Evolutionary conservation across 129 eudicot species (phyloP).

Genomic region (Oenanthe sinensis): DNA sequence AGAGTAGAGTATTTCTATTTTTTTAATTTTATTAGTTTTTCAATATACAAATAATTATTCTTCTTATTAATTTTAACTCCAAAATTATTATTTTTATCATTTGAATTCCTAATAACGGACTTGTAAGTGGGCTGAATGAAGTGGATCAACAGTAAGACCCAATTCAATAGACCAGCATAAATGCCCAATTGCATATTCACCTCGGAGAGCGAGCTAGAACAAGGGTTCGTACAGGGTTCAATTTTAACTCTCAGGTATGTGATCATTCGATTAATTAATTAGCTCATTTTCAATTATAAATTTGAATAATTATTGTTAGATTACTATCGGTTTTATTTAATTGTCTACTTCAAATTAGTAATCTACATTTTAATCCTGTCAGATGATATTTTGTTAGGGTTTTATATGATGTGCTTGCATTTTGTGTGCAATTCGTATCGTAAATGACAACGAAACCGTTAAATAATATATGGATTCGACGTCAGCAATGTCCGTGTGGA

Average conservation of each 20-base stretch:
- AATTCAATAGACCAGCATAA: background rate
- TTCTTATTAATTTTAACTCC: no score
- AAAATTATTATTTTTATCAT: no score
- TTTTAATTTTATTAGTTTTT: no score
- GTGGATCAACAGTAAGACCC: background rate
- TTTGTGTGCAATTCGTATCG: background rate
- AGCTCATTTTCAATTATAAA: background rate
- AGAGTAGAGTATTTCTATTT: no score
- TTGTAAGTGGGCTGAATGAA: background rate
- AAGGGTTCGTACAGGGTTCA: background rate
- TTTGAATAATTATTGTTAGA: background rate
- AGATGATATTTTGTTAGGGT: background rate
- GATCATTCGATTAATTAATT: background rate
- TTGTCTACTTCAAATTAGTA: background rate
- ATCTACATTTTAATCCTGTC: background rate
- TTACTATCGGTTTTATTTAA: background rate
- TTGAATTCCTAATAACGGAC: background rate
- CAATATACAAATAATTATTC: no score
- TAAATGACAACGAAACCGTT: constrained; percentile 44
- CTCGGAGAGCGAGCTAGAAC: background rate
- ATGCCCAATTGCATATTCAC: background rate
- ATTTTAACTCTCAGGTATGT: background rate
- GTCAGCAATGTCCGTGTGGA: constrained; percentile 85
- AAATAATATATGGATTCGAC: constrained; percentile 62
- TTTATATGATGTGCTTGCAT: background rate